Conservation (phyloP, 148 eudicot species). For the Persicaria tinctoria region DNA sequence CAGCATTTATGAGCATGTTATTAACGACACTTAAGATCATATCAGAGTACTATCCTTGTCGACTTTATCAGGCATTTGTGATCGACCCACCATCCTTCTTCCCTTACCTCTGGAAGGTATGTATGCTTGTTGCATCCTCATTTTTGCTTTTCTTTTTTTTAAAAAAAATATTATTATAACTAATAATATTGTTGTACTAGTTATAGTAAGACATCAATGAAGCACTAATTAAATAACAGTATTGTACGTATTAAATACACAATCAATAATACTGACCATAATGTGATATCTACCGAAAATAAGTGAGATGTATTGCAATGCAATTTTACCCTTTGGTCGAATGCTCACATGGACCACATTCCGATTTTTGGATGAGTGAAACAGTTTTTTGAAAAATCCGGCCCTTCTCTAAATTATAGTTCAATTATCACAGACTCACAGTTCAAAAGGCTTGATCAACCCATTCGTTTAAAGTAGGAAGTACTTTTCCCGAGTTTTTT, state of each 20-base stretch:
- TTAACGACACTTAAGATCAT: constrained; percentile 70
- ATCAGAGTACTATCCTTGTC: constrained; percentile 73
- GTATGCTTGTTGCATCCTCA: not conserved
- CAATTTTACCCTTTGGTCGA: not conserved
- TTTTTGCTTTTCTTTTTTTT: too few relatives aligned
- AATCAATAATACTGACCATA: not conserved
- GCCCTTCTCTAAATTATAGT: not conserved
- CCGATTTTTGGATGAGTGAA: not conserved
- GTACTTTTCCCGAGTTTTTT: too few relatives aligned
- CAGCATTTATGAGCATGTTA: constrained; percentile 80
- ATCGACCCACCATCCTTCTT: constrained; percentile 93
- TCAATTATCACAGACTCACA: constrained; percentile 5
- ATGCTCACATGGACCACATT: not conserved
- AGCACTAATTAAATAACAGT: not conserved
- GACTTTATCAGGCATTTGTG: constrained; percentile 75
- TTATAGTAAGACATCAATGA: too few relatives aligned
- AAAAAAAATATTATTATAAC: too few relatives aligned
- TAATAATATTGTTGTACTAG: too few relatives aligned
- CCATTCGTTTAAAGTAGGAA: too few relatives aligned
- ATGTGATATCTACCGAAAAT: not conserved
- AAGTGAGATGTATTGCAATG: not conserved
- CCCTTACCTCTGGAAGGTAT: constrained; percentile 92
- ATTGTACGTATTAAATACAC: too few relatives aligned
- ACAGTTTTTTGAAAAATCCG: not conserved
- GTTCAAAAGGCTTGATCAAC: constrained; percentile 1